phyloP scores from a whole-genome alignment of 2,329 filamentous ascomycete genomes.

The Epichloe hybrida region DNA sequence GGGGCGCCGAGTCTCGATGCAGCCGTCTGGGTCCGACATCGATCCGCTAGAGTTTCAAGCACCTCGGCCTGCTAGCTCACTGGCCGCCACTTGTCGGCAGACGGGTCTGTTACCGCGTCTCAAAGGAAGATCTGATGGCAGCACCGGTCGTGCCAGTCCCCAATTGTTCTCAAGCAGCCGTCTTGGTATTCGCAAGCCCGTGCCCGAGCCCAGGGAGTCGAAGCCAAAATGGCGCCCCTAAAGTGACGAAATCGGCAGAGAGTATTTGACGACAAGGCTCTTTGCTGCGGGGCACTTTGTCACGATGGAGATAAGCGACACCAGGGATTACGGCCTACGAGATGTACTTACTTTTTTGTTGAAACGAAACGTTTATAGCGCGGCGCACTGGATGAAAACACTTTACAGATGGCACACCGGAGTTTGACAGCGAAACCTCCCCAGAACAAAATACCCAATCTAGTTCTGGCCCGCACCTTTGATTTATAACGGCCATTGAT shows the following conservation, averaged over 20 bases:
- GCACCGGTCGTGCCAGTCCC: slow-evolving; percentile 34
- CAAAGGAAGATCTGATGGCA: slow-evolving; percentile 18
- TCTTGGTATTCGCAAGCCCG: slow-evolving; percentile 28
- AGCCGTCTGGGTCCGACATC: slow-evolving; percentile 28
- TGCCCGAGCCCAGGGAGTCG: slow-evolving; percentile 24
- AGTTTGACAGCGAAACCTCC: background rate
- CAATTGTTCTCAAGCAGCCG: slow-evolving; percentile 29
- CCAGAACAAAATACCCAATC: background rate
- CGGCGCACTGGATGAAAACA: slow-evolving; percentile 9
- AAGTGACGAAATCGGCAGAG: background rate
- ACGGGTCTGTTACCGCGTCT: slow-evolving; percentile 41
- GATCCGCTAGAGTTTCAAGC: slow-evolving; percentile 16
- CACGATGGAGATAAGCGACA: background rate
- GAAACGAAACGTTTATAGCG: slow-evolving; percentile 6
- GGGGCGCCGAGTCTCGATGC: slow-evolving; percentile 39
- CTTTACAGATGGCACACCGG: background rate
- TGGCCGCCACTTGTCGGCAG: slow-evolving; percentile 35
- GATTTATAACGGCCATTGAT: background rate
- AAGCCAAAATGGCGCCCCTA: slow-evolving; percentile 37
- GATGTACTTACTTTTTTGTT: background rate
- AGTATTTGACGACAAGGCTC: background rate
- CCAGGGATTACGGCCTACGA: background rate
- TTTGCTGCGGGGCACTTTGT: background rate
- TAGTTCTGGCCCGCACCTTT: background rate
- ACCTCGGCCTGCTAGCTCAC: slow-evolving; percentile 41